phyloP scores from a whole-genome alignment of 208 protist species.

The Wallacemonas sp. region DNA sequence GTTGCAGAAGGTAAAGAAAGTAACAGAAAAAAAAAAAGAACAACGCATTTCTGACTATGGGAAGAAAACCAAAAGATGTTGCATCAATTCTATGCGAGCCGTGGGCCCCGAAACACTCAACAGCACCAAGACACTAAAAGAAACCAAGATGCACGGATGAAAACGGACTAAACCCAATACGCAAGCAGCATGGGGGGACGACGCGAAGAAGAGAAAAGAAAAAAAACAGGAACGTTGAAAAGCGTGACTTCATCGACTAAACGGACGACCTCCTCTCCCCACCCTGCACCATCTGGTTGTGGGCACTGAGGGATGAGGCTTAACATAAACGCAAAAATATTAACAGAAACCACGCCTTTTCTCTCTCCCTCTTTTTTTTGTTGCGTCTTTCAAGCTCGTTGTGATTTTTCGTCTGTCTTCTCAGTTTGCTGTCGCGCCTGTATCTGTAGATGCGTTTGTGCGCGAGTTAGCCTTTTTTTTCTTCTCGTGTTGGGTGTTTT shows the following conservation, averaged over 20 bases:
- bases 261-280: no score
- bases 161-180: no score
- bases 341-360: neutral
- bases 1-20: neutral
- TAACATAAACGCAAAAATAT: conserved; percentile 17
- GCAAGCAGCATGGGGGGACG: neutral
- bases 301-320: no score
- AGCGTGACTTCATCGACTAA: conserved; percentile 8
- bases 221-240: conserved; percentile 5
- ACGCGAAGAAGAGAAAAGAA: neutral
- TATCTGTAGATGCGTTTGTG: no score
- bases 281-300: no score
- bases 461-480: neutral
- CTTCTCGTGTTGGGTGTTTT: no score
- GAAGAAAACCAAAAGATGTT: neutral
- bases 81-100: no score
- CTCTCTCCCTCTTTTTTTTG: conserved; percentile 19
- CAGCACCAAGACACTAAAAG: no score
- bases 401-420: neutral
- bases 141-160: no score
- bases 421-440: neutral
- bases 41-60: no score
- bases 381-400: neutral
- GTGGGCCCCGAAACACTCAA: no score
- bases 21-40: no score